Percentiles rank a stretch among this genome's conserved stretches.
Evolutionary conservation across 1,284 basidiomycete genomes (phyloP).

Genomic region (Cutaneotrichosporon dermatis): DNA sequence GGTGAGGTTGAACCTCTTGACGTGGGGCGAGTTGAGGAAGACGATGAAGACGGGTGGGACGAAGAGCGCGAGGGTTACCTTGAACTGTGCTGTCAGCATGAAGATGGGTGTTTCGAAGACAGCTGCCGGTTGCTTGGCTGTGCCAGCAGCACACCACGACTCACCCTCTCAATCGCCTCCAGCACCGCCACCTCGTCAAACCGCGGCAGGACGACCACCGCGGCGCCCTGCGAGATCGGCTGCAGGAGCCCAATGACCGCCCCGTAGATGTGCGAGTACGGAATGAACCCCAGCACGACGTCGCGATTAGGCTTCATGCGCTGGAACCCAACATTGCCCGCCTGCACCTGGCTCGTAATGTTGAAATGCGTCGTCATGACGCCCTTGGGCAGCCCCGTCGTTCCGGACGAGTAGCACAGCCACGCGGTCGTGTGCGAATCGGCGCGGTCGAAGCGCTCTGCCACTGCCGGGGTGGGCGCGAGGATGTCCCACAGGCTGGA

Average conservation of each 20-base stretch:
- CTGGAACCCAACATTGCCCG: background rate
- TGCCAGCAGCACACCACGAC: slow-evolving; percentile 11
- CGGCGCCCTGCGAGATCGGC: slow-evolving; percentile 58
- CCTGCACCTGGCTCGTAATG: slow-evolving; percentile 47
- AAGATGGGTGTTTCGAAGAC: background rate
- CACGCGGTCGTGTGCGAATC: slow-evolving; percentile 2
- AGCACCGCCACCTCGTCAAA: slow-evolving; percentile 51
- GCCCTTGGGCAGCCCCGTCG: slow-evolving; percentile 49
- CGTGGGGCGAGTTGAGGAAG: slow-evolving; percentile 52
- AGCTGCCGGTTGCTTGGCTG: no score
- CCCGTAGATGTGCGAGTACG: slow-evolving; percentile 18
- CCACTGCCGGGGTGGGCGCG: background rate
- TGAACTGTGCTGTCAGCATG: slow-evolving; percentile 50
- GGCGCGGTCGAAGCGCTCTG: slow-evolving; percentile 1
- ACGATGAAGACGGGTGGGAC: slow-evolving; percentile 78
- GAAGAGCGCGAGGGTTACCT: slow-evolving; percentile 60
- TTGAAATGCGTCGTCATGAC: slow-evolving; percentile 62
- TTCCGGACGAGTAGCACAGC: slow-evolving; percentile 65
- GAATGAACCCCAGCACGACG: slow-evolving; percentile 10
- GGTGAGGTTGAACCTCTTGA: slow-evolving; percentile 65
- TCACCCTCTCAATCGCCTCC: slow-evolving; percentile 51
- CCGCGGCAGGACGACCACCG: slow-evolving; percentile 63
- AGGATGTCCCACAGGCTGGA: slow-evolving; percentile 1
- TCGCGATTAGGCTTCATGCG: slow-evolving; percentile 1
- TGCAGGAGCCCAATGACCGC: slow-evolving; percentile 54